Percentiles rank a stretch among this genome's conserved stretches.
These are phyloP conservation scores for Martiniozyma asiatica DNA, from an alignment of 1,139 yeast genomes.

Conservation along the genomic window DNA sequence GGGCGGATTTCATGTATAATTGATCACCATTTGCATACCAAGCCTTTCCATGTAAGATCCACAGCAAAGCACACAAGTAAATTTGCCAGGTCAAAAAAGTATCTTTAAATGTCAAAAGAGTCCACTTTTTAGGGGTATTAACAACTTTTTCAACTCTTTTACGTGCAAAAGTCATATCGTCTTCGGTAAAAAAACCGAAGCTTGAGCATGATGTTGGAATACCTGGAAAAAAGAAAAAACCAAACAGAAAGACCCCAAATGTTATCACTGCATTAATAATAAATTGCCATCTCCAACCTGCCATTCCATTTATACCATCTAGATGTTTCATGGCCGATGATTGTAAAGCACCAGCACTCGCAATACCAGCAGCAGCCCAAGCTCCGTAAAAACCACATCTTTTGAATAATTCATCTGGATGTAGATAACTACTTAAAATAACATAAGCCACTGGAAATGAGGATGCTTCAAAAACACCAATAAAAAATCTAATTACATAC, in stretches of 20 bases:
- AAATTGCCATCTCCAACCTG: constrained; percentile 64
- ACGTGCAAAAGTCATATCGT: constrained; percentile 54
- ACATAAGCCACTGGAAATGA: constrained; percentile 16
- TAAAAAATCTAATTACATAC: constrained; percentile 15
- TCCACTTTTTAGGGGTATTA: constrained; percentile 10
- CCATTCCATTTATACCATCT: constrained; percentile 22
- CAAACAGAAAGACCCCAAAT: constrained; percentile 47
- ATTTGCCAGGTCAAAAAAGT: constrained; percentile 38
- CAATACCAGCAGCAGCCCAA: constrained; percentile 32
- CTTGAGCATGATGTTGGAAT: constrained; percentile 46
- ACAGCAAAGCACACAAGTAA: constrained; percentile 21
- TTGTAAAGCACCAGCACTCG: constrained; percentile 35
- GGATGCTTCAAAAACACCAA: constrained; percentile 17
- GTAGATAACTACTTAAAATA: constrained; percentile 41
- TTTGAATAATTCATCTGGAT: constrained; percentile 32
- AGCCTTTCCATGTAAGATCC: constrained; percentile 20
- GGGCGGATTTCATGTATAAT: constrained; percentile 10
- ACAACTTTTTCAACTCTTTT: constrained; percentile 36
- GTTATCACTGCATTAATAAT: constrained; percentile 56
- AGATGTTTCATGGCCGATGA: constrained; percentile 26
- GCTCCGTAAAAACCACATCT: constrained; percentile 39
- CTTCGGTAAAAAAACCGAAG: constrained; percentile 34
- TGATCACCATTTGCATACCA: constrained; percentile 10
- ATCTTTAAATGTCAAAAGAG: constrained; percentile 7
- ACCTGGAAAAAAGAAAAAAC: constrained; percentile 55